Percentiles rank a stretch among this genome's conserved stretches.
Evolutionary conservation across 352 stramenopile species (phyloP).

Genomic region (Phytophthora uliginosa): DNA sequence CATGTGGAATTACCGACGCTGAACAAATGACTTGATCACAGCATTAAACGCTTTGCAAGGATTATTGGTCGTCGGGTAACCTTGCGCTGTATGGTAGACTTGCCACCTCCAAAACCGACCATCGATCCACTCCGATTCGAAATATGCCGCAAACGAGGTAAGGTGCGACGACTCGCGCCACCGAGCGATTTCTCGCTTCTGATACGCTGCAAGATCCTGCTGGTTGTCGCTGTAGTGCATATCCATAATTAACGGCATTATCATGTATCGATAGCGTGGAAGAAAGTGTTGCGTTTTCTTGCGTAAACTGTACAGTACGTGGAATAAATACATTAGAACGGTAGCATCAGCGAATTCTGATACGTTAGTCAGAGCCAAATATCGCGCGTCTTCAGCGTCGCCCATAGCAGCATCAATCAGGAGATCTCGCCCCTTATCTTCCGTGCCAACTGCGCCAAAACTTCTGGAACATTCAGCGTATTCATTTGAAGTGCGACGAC

Average conservation of each 20-base stretch:
- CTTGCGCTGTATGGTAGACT: not conserved
- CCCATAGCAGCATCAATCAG: not conserved
- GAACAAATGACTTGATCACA: not conserved
- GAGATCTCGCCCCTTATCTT: no score
- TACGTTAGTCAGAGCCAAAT: no score
- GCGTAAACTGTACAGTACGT: constrained; percentile 11
- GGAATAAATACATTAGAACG: constrained; percentile 25
- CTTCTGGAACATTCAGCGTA: no score
- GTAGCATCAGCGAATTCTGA: no score
- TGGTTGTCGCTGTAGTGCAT: not conserved
- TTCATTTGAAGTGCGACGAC: not conserved
- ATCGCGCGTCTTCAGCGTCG: not conserved
- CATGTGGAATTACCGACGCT: not conserved
- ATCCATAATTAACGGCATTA: not conserved
- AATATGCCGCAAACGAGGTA: not conserved
- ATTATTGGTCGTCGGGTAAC: not conserved
- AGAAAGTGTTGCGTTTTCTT: constrained; percentile 1
- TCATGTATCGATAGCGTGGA: not conserved
- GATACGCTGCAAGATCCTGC: not conserved
- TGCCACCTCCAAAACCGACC: constrained; percentile 14
- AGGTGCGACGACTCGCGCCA: not conserved
- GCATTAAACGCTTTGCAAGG: not conserved
- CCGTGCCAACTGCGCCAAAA: no score
- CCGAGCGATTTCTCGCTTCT: not conserved
- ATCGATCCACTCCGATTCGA: constrained; percentile 2